Conservation (phyloP, 1,139 yeast species). For the Yamadazyma conglobata region DNA sequence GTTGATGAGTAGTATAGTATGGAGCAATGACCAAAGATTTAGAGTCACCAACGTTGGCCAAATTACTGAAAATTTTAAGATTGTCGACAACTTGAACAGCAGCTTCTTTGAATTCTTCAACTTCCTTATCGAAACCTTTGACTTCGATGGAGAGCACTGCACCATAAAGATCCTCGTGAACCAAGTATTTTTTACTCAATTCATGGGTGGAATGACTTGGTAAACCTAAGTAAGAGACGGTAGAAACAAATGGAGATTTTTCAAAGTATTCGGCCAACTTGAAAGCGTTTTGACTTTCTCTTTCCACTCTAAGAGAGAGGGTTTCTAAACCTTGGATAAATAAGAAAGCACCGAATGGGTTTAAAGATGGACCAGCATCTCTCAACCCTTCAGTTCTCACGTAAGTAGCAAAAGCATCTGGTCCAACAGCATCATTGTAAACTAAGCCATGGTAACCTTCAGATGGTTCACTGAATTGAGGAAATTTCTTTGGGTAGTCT, state of each 20-base stretch:
- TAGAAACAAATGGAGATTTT: conserved; percentile 64
- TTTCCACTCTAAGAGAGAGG: conserved; percentile 85
- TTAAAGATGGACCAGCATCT: conserved; percentile 87
- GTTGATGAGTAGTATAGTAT: conserved; percentile 92
- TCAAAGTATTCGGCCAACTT: conserved; percentile 78
- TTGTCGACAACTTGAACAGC: conserved; percentile 81
- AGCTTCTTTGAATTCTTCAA: conserved; percentile 59
- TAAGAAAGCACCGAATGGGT: conserved; percentile 86
- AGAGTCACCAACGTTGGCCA: conserved; percentile 96
- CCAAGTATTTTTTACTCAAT: conserved; percentile 75
- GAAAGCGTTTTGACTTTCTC: conserved; percentile 84
- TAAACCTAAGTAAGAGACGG: conserved; percentile 93
- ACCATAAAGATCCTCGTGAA: conserved; percentile 64
- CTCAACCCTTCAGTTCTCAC: conserved; percentile 83
- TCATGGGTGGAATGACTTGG: conserved; percentile 80
- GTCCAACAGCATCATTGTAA: conserved; percentile 78
- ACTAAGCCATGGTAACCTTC: conserved; percentile 92
- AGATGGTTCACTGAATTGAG: conserved; percentile 85
- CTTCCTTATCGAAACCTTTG: conserved; percentile 51
- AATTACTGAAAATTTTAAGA: conserved; percentile 79
- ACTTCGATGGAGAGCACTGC: conserved; percentile 89
- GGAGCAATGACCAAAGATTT: conserved; percentile 96
- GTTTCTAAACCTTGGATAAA: conserved; percentile 92
- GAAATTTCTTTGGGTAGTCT: conserved; percentile 80
- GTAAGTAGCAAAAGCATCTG: conserved; percentile 74